Base-by-base conservation (phyloP, 352 stramenopile genomes). In the Phytopythium mirpurense region DNA sequence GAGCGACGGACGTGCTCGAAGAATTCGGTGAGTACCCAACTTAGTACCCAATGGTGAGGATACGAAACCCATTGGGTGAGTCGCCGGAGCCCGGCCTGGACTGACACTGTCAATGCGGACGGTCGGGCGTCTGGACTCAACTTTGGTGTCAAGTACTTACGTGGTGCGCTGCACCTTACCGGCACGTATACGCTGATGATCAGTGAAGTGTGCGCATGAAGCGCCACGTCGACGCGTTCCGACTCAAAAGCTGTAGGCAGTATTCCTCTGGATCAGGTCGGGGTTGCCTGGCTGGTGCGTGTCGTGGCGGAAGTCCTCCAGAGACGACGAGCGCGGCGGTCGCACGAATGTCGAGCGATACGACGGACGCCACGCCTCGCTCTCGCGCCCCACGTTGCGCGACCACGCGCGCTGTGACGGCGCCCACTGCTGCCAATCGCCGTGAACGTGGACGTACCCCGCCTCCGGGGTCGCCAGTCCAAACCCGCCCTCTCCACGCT, bases 291-390 rank as follows among this genome's bases (percentile, higher is more conserved):
- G 51, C 37, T 60, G 44, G 50, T 69, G 57, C 26, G 59, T 35
- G 41, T 69, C 62, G 45, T 62, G 57, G 32, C 62, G 62, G 34
- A 65, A 65, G 36, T 69, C 57, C 31, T 62, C 32, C 27, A 65
- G 57, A 10, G 57, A 69, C 18, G 62, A 68, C 21, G 48, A 52
- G 31, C 46, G 46, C 29, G 46, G 12, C n/a, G 27, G 19, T 11
- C 46, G 46, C 46, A 27, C 9, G n/a, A 16, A 37, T 6, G 19
- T 18, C 7, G 19, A 1, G 10, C 2, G 19, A 10, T 31, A 3
- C 8, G 23, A 47, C 23, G 23, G 4, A 0, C 3, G 6, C 37
- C 18, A 8, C 5, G 37, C 0, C 7, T 15, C n/a, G 6, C n/a
- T 14, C 41, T 47, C 24, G 21, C 27, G 3, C 21, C 5, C 23